A percentile compares a stretch with the other conserved stretches of the same genome.
Conservation (phyloP, 2,329 filamentous ascomycete genomes). For the Hypoxylon sp. region DNA sequence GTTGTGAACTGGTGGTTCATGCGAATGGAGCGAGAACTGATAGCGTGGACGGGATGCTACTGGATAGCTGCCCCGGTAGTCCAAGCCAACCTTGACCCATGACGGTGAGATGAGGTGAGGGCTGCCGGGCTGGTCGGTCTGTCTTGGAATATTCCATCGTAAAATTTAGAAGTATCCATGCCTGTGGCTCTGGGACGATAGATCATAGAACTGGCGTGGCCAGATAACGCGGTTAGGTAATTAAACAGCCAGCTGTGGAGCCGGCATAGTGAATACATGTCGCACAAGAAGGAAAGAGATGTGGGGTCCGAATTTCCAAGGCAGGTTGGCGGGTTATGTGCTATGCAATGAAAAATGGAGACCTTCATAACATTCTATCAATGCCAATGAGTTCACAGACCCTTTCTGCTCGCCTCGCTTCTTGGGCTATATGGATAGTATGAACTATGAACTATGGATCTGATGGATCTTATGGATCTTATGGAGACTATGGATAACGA, state of each 20-base stretch:
- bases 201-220: conserved; percentile 17
- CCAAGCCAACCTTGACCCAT: conserved; percentile 20
- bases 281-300: conserved; percentile 23
- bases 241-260: conserved; percentile 29
- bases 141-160: conserved; percentile 45
- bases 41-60: conserved; percentile 20
- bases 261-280: conserved; percentile 15
- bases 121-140: conserved; percentile 4
- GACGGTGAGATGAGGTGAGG: conserved; percentile 32
- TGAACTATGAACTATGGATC: conserved; percentile 18
- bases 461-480: not conserved
- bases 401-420: conserved; percentile 34
- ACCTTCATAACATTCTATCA: conserved; percentile 20
- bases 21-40: conserved; percentile 13
- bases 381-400: conserved; percentile 13
- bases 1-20: conserved; percentile 14
- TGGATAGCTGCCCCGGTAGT: conserved; percentile 26
- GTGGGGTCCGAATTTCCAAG: conserved; percentile 36
- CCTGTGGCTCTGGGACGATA: conserved; percentile 44
- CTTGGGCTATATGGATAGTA: not conserved
- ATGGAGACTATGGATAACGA: conserved; percentile 13
- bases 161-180: conserved; percentile 43
- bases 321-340: conserved; percentile 21
- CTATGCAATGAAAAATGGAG: conserved; percentile 39
- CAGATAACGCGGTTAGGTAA: conserved; percentile 33